phyloP scores from a whole-genome alignment of 768 basidiomycete genomes.

The Rhizopogon sp. region DNA sequence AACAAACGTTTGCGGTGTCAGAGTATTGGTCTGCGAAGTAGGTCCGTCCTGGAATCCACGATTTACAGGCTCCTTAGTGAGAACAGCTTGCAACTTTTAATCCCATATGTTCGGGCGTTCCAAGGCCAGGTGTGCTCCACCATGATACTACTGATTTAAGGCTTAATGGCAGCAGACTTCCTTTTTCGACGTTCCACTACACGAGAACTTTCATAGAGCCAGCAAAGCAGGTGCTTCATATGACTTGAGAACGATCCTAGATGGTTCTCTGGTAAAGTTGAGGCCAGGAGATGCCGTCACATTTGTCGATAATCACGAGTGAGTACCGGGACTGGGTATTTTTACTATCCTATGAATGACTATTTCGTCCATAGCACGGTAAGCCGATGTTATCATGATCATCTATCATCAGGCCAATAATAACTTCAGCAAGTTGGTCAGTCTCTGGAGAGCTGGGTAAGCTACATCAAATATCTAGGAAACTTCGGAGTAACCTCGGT shows the following conservation, averaged over 20 bases:
- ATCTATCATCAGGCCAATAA: background rate
- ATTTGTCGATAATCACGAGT: conserved; percentile 92
- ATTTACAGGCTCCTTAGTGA: background rate
- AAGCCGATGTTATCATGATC: conserved; percentile 14
- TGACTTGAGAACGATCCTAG: conserved; percentile 73
- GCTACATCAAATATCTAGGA: conserved; percentile 12
- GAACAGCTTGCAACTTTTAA: conserved; percentile 41
- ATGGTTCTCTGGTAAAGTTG: conserved; percentile 59
- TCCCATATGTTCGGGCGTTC: conserved; percentile 57
- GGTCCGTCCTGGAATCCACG: conserved; percentile 12
- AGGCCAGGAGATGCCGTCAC: conserved; percentile 83
- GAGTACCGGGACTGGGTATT: conserved; percentile 20
- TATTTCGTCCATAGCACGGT: conserved; percentile 50
- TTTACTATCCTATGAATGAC: background rate
- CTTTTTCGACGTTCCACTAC: conserved; percentile 90
- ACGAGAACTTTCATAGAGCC: conserved; percentile 77
- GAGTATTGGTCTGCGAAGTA: conserved; percentile 83
- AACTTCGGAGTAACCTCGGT: background rate
- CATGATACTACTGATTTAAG: conserved; percentile 1
- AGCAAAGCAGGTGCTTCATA: conserved; percentile 61
- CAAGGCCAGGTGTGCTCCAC: conserved; percentile 51
- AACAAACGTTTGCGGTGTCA: conserved; percentile 60
- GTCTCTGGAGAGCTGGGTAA: conserved; percentile 78
- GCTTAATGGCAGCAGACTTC: conserved; percentile 48
- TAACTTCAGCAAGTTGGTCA: conserved; percentile 57